Evolutionary conservation across 1,284 basidiomycete genomes (phyloP), one percentile per base, ranked within the genome.

Genomic region (Cryptococcus depauperatus): DNA sequence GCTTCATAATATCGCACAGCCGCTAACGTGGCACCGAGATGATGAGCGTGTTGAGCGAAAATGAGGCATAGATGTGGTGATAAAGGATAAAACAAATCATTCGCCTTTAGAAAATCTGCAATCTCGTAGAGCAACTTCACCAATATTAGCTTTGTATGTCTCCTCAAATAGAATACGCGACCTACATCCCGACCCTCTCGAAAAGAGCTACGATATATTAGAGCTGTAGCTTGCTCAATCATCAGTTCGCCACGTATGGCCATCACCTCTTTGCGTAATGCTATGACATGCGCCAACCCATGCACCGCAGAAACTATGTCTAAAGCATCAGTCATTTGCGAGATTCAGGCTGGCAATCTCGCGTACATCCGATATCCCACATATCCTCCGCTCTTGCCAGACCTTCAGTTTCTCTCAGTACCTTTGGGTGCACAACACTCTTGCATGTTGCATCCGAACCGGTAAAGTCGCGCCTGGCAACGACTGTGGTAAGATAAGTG

Each of bases 331-430:
- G 21, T 37, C 23, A 22, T 22, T 37, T 22, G n/a, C 16, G 22
- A 9, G 16, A 8, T 10, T 10, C n/a, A n/a, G 16, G 35, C 11
- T 34, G 33, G 5, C n/a, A 25, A 23, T 10, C 21, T 3, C 13
- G 50, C 64, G 59, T 42, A 68, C 67, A 66, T 32, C 58, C 58
- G n/a, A 41, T 35, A 42, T 69, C 65, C 67, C 67, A 69, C 46
- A 64, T 51, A 41, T 66, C 65, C 2, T 59, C 61, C 1, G 47
- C 41, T 5, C 54, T 37, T 11, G 59, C 58, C 2, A 45, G 29
- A 25, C 43, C 7, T 30, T 57, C 59, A 19, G 38, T 52, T 32
- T 59, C 52, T 21, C 52, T 43, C 47, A 66, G 43, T 0, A 54
- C 55, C 8, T 41, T 40, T 2, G 56, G 35, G 37, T 62, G 51